Evolutionary conservation across 108 stramenopile genomes (phyloP).

Genomic region (Conticribra guillardii): DNA sequence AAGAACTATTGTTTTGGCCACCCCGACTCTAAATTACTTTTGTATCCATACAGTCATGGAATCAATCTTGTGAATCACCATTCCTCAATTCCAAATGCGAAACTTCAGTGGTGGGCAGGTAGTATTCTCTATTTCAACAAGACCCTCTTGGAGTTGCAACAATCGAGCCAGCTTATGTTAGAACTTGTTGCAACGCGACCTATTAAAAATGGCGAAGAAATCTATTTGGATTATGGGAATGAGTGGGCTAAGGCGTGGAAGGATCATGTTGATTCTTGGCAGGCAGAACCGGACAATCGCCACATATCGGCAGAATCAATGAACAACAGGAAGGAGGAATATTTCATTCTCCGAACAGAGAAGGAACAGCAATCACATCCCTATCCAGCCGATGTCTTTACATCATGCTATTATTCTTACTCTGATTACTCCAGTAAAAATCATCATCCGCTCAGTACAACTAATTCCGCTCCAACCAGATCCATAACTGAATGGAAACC

Average conservation of each 20-base stretch:
- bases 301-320: not conserved
- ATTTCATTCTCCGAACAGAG: not conserved
- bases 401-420: conserved; percentile 5
- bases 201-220: conserved; percentile 56
- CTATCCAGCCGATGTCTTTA: conserved; percentile 10
- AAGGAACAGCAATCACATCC: not conserved
- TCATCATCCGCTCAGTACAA: too few relatives aligned
- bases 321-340: not conserved
- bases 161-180: conserved; percentile 29
- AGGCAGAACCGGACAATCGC: not conserved
- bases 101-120: conserved; percentile 43
- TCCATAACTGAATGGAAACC: not conserved
- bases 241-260: conserved; percentile 62
- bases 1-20: conserved; percentile 65
- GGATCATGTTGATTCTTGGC: not conserved
- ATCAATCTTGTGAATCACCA: conserved; percentile 57
- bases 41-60: conserved; percentile 54
- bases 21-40: conserved; percentile 44
- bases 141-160: not conserved
- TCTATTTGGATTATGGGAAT: conserved; percentile 64
- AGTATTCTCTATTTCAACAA: not conserved
- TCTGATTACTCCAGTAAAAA: too few relatives aligned
- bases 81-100: conserved; percentile 34
- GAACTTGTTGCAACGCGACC: conserved; percentile 48
- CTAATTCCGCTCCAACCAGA: too few relatives aligned